Evolutionary conservation across 768 basidiomycete genomes (phyloP).

Genomic region (Coprinopsis sp.): DNA sequence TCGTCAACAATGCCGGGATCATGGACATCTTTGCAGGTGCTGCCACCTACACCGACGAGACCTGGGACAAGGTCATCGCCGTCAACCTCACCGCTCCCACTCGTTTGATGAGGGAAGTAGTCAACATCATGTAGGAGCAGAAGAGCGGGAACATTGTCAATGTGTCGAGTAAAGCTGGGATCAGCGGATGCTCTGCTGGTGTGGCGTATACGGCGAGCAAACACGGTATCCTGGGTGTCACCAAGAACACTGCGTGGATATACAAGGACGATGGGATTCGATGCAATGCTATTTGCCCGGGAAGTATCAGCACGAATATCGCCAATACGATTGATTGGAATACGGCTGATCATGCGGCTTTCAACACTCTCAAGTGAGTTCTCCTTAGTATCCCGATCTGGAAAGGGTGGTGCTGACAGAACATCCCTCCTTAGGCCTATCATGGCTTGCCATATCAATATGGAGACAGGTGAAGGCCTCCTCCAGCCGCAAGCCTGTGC

Average conservation of each 20-base stretch:
- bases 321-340: background rate
- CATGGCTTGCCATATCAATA: constrained; percentile 2
- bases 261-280: constrained; percentile 15
- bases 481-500: constrained; percentile 4
- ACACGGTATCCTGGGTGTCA: constrained; percentile 14
- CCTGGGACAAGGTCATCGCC: constrained; percentile 13
- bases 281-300: constrained; percentile 15
- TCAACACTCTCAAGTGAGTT: background rate
- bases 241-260: constrained; percentile 16
- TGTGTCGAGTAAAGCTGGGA: constrained; percentile 14
- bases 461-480: constrained; percentile 3
- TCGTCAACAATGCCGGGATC: constrained; percentile 14
- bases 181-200: constrained; percentile 12
- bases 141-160: constrained; percentile 15
- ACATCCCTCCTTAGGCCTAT: constrained; percentile 6
- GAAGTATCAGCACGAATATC: too few species aligned
- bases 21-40: constrained; percentile 5
- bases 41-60: constrained; percentile 4
- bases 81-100: constrained; percentile 14
- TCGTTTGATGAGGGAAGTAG: constrained; percentile 13
- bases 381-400: background rate
- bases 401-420: background rate
- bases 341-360: background rate
- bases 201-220: constrained; percentile 16
- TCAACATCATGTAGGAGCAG: constrained; percentile 12